Base-by-base conservation (phyloP, 1,284 basidiomycete species). In the Rhodotorula sp. region DNA sequence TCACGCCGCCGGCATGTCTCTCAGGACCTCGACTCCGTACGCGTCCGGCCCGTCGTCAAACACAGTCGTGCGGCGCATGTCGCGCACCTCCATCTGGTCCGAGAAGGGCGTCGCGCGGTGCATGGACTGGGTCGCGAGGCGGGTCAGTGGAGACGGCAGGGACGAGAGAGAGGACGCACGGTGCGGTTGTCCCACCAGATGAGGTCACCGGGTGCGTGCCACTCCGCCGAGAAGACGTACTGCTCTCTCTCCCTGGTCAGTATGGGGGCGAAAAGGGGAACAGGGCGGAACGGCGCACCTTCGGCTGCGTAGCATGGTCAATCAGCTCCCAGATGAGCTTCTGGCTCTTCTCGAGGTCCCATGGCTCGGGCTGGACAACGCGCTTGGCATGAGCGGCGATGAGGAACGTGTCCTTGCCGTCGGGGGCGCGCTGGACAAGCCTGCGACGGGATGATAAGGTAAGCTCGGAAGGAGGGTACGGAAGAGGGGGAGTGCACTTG, bases 161-260 rank as follows among this genome's bases (percentile, higher is more conserved):
- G 34, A 37, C 12, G 46, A 25, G 37, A 17, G 41, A 27, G 58
- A 21, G 22, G 19, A 25, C 61, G 61, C n/a, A 62, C 61, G 37
- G 37, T 17, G 13, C 50, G 50, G 51, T 62, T 62, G 51, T 54
- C 51, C 67, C 61, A 69, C 66, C 72, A 72, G 39, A 78, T 76
- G n/a, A 81, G 70, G 66, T 81, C 80, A 19, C 81, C 81, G 9
- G 75, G 69, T 29, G 79, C 67, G 32, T 76, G 27, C 80, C 80
- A 81, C 48, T 78, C 69, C 9, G 79, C 77, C n/a, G 69, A 55
- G 32, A 76, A 69, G 27, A 71, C 72, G 69, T 75, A 81, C 61
- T 62, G 61, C 27, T 17, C 6, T 10, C 25, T 15, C 15, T 15
- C 19, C 10, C 5, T 1, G 21, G 41, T 59, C 41, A 59, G 17